These are phyloP conservation scores for Discostella stelligera DNA, from an alignment of 352 stramenopile species.

Conservation along the genomic window DNA sequence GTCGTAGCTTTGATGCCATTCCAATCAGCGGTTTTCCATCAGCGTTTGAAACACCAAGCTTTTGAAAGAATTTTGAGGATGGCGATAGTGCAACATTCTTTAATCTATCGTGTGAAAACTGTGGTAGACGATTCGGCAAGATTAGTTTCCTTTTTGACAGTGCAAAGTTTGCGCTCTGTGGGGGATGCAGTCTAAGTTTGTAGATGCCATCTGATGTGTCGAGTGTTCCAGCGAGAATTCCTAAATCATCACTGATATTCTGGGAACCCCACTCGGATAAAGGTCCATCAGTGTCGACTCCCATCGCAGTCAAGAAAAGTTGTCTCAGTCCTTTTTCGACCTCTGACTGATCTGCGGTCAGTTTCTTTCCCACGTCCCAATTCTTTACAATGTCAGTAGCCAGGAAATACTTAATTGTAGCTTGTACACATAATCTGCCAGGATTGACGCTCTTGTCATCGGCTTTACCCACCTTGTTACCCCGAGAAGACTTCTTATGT, in stretches of 20 bases:
- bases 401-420: conserved; percentile 77
- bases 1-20: conserved; percentile 75
- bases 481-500: conserved; percentile 4
- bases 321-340: conserved; percentile 34
- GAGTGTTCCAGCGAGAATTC: conserved; percentile 45
- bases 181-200: conserved; percentile 25
- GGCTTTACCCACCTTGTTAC: neutral
- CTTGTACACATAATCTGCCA: conserved; percentile 52
- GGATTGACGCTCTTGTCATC: neutral
- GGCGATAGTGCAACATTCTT: conserved; percentile 65
- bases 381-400: conserved; percentile 78
- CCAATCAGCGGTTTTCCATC: conserved; percentile 63
- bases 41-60: conserved; percentile 59
- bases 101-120: conserved; percentile 59
- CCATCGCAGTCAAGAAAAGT: conserved; percentile 39
- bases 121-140: conserved; percentile 16
- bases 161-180: conserved; percentile 22
- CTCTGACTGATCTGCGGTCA: conserved; percentile 17
- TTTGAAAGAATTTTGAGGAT: conserved; percentile 61
- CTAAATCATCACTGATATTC: conserved; percentile 25
- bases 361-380: conserved; percentile 29
- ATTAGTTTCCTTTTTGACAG: conserved; percentile 32
- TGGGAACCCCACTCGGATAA: conserved; percentile 48
- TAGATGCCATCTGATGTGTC: conserved; percentile 38
- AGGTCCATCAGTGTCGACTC: conserved; percentile 3